Percentiles rank a stretch among this genome's conserved stretches.
phyloP scores from a whole-genome alignment of 345 rosid genomes.

The Camelina laxa region DNA sequence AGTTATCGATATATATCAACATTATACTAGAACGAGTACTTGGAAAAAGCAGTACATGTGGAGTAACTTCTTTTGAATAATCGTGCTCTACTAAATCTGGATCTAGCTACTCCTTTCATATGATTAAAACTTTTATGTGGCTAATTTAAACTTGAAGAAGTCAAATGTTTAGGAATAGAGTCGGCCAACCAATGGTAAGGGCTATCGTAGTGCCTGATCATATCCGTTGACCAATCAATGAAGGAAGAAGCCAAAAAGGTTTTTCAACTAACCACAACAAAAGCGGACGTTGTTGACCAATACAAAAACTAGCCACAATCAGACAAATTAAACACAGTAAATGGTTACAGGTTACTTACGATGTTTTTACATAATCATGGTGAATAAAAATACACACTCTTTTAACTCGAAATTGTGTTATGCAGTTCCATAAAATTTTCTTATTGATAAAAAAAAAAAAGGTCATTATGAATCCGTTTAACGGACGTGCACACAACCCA shows the following conservation, averaged over 20 bases:
- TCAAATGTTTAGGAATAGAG: slow-evolving; percentile 4
- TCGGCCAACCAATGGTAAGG: slow-evolving; percentile 19
- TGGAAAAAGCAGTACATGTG: too few species aligned
- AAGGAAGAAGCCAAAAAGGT: neutral
- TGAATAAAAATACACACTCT: too few species aligned
- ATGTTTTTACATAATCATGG: too few species aligned
- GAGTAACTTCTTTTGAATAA: neutral
- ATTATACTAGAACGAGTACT: too few species aligned
- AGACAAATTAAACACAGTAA: neutral
- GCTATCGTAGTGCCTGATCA: neutral
- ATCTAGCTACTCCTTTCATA: neutral
- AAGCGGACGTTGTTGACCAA: slow-evolving; percentile 16
- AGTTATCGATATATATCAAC: too few species aligned
- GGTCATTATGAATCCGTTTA: neutral
- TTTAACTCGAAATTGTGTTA: too few species aligned
- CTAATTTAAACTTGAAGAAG: slow-evolving; percentile 11
- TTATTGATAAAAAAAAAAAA: too few species aligned
- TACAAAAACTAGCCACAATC: neutral
- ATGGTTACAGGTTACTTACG: too few species aligned
- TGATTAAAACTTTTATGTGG: neutral
- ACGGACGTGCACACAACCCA: neutral
- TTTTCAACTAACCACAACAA: slow-evolving; percentile 7
- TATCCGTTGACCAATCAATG: slow-evolving; percentile 22
- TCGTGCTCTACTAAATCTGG: neutral
- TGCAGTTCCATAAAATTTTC: too few species aligned